Evolutionary conservation across 345 rosid species (phyloP), one percentile per base, ranked within the genome.

Genomic region (Isatis tinctoria): DNA sequence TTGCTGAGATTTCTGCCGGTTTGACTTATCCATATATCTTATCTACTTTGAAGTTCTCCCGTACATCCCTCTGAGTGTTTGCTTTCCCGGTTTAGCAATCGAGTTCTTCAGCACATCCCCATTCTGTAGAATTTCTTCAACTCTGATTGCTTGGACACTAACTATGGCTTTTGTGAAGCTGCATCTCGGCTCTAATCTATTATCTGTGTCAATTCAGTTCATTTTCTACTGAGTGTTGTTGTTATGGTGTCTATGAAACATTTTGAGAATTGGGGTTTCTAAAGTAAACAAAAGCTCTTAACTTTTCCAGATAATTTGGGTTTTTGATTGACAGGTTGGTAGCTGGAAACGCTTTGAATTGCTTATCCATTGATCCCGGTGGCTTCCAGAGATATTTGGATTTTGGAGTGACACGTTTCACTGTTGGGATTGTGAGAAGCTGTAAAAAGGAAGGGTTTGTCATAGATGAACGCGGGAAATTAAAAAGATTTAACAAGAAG

Each of bases 391-490:
- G 72, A 37, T 51, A 67, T 33, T 69, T 77, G 73, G 76, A 64
- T 72, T 74, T 77, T 63, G 67, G 40, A 35, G 85, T 75, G 56
- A 74, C 69, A 64, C 74, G 26, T 44, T 76, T 83, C 27, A 59
- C 43, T 71, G 73, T 70, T 66, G 81, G 77, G 26, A 37, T 82
- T 67, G 64, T 81, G 2, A 79, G 72, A 67, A 81, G 79, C 79
- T 64, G 65, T 71, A 83, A 80, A 60, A 65, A 78, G 16, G 96
- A 89, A 33, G 85, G 88, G 12, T 67, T 88, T 83, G 84, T 78
- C 49, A 79, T 93, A 8, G 97, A 91, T 61, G 88, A 84, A 69
- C 76, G 81, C 6, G 96, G 98, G 45, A 86, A 80, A 78, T 69
- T 89, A 75, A 79, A 83, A 80, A 83, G 85, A 73, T 91, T 91